Conservation (phyloP, 108 stramenopile species). For the Stephanodiscus minutulus region DNA sequence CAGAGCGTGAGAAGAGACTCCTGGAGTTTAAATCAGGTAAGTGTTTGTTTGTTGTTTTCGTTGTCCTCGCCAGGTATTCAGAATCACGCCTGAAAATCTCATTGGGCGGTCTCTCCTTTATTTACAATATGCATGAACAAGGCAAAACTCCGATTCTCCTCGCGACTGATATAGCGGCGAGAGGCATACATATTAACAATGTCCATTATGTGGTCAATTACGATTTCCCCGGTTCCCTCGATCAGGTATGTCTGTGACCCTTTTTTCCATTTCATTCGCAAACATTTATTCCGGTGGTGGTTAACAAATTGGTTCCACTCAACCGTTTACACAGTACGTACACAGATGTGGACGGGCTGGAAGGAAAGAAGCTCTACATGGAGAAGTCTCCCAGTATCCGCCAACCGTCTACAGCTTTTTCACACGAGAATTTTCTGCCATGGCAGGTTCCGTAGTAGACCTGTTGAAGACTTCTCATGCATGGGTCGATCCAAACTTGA, state of each 20-base stretch:
- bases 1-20: constrained; percentile 55
- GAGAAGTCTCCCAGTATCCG: constrained; percentile 22
- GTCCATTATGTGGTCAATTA: constrained; percentile 94
- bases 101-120: neutral
- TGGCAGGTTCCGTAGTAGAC: constrained; percentile 67
- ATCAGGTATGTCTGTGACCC: constrained; percentile 42
- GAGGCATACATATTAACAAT: constrained; percentile 90
- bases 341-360: constrained; percentile 77
- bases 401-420: constrained; percentile 74
- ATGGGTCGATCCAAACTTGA: constrained; percentile 79
- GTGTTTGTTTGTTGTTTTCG: constrained; percentile 7
- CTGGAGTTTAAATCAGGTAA: constrained; percentile 54
- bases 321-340: constrained; percentile 60
- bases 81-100: neutral
- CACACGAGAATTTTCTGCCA: constrained; percentile 64
- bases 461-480: constrained; percentile 60
- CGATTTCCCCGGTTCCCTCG: constrained; percentile 89
- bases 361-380: constrained; percentile 34
- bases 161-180: constrained; percentile 96
- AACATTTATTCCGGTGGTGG: constrained; percentile 4
- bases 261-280: neutral
- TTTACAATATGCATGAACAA: constrained; percentile 44
- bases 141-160: constrained; percentile 81
- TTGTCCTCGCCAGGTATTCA: neutral
- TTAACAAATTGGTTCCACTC: constrained; percentile 4